Base-by-base conservation (phyloP, 306 rosid species). In the Cucumis hystrix region DNA sequence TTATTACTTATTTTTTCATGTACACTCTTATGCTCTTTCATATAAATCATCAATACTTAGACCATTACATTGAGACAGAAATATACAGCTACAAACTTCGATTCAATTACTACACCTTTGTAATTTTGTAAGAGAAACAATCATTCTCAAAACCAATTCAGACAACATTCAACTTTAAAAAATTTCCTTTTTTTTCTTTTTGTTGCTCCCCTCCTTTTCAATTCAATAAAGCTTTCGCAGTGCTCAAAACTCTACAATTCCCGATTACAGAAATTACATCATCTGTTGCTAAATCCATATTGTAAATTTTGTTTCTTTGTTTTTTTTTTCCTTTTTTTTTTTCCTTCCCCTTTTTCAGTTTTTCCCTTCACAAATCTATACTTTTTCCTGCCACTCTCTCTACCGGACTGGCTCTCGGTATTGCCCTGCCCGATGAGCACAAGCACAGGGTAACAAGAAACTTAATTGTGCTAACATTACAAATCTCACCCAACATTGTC, bases 171-270 rank as follows among this genome's bases (percentile, higher is more conserved):
- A 52, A 30, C 47, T 11, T 49, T 16, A 52, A 35, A 73, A 73
- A 73, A 73, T 30, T 3, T 30, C 7, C 28, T n/a, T 54, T 33
- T 52, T n/a, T 54, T 72, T 49, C 5, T 54, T 28, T 49, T 10
- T 10, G 11, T 10, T 10, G 12, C 52, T 15, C 57, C 56, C 37
- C 58, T 28, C 62, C 77, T 54, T 73, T 73, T 54, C 85, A 88
- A 85, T 90, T 89, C 82, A 88, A 83, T 87, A 83, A 77, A 78
- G 68, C 92, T 79, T 85, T 85, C 74, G 80, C 90, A 82, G 78
- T 83, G 80, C 89, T 83, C 87, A 61, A 83, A 81, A 81, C 92
- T 91, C 98, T 91, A 92, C 97, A 90, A 83, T 90, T 88, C 79
- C 98, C 85, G 84, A 88, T 82, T 84, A 89, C 90, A 87, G 79